A percentile compares a stretch with the other conserved stretches of the same genome.
Conservation (phyloP, 2,329 filamentous ascomycete genomes). For the Xylaria sp. region DNA sequence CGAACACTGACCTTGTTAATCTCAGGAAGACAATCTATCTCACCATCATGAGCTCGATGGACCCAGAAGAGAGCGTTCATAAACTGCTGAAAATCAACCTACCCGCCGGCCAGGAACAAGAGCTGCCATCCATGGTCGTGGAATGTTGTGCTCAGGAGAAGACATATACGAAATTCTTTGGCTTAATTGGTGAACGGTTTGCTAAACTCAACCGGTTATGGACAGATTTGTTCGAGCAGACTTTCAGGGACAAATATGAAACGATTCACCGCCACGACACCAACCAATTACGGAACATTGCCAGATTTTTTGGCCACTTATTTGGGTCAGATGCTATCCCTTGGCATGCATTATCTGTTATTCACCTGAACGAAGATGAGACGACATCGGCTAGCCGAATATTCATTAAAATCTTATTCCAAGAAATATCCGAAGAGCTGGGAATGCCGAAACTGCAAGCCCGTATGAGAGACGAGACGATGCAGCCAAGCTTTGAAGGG, state of each 20-base stretch:
- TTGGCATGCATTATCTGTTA: constrained; percentile 85
- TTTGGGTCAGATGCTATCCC: constrained; percentile 86
- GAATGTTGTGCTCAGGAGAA: constrained; percentile 97
- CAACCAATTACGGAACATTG: constrained; percentile 92
- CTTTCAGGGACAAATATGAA: constrained; percentile 92
- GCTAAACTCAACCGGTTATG: constrained; percentile 95
- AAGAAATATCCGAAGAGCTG: constrained; percentile 85
- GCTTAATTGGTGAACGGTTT: constrained; percentile 91
- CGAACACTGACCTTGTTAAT: constrained; percentile 93
- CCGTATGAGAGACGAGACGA: constrained; percentile 76
- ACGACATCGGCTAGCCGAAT: constrained; percentile 96
- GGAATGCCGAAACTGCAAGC: constrained; percentile 81
- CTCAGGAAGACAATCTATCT: constrained; percentile 93
- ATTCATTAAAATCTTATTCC: constrained; percentile 97
- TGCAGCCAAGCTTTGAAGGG: constrained; percentile 79
- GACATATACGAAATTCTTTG: constrained; percentile 97
- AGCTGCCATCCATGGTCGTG: constrained; percentile 95
- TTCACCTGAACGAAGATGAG: constrained; percentile 95
- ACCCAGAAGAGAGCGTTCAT: constrained; percentile 95
- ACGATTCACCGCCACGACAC: constrained; percentile 98
- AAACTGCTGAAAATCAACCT: constrained; percentile 95
- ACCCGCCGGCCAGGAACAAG: constrained; percentile 82
- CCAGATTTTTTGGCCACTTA: constrained; percentile 91
- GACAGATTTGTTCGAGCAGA: constrained; percentile 89
- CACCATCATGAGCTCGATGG: constrained; percentile 95